Base-by-base conservation (phyloP, 1,284 basidiomycete species). In the Tranzscheliella williamsii region DNA sequence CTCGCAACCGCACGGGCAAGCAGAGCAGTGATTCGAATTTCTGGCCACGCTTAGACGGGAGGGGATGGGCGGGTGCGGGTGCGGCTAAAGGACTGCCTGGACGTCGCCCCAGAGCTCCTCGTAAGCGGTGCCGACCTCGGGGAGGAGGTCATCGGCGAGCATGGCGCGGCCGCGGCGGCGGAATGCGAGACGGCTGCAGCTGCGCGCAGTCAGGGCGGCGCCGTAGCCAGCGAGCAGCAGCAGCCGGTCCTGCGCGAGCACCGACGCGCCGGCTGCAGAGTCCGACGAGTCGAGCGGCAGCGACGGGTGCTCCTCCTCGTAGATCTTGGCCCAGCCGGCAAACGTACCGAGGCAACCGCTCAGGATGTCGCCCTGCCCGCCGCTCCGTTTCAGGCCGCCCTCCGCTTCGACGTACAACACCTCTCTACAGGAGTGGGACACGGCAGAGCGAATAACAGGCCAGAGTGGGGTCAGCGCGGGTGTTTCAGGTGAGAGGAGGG, bases 351-450 rank as follows among this genome's bases (percentile, higher is more conserved):
- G 86, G 29, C 84, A 83, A 5, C 94, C 94, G 64, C 87, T 88
- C 42, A 98, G 79, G 36, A 98, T 86, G 78, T 98, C 94, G 0
- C 94, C 94, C 78, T 97, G 94, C 2, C 93, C 93, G 17, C 94
- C 94, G 68, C 91, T 93, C 42, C 94, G 83, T 80, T 95, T 95
- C 62, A 91, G 75, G 1, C 91, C 91, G 3, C 94, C 94, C 44
- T 84, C 80, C 0, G 82, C 80, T 56, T 89, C 86, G 23, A 89
- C 84, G 51, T 83, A 82, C 11, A 91, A 76, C 1, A 85, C 82
- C 67, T 87, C 84, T 40, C 81, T 81, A 20, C 47, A 27, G 5
- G 21, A 23, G 5, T 22, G 16, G 2, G 35, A 11, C n/a, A 24
- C 42, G 26, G 3, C 9, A 12, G n/a, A n/a, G n/a, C n/a, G n/a